A percentile compares a stretch with the other conserved stretches of the same genome.
These are phyloP conservation scores for Fusarium compactum DNA, from an alignment of 2,329 filamentous ascomycete species.

Conservation along the genomic window DNA sequence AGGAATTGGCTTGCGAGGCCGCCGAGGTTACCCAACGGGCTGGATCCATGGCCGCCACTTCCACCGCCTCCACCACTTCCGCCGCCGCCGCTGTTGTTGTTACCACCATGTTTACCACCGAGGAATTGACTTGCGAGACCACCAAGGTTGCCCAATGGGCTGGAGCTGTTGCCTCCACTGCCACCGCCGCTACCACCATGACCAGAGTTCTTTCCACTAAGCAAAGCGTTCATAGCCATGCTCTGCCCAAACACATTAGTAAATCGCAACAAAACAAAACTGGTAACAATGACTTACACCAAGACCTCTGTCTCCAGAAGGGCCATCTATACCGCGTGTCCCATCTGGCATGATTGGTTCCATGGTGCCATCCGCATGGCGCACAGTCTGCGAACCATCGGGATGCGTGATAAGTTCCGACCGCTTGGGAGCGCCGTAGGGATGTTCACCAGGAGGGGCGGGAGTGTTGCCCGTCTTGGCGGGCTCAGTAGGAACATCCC, in stretches of 20 bases:
- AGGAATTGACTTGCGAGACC: conserved; percentile 63
- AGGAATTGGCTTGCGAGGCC: conserved; percentile 63
- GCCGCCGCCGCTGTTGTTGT: neutral
- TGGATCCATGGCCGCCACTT: conserved; percentile 51
- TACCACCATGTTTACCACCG: neutral
- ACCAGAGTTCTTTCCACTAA: conserved; percentile 59
- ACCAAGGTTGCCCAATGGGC: conserved; percentile 55
- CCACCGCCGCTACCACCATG: conserved; percentile 46
- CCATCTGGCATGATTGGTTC: conserved; percentile 69
- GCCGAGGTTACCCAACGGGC: conserved; percentile 55
- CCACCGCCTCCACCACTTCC: conserved; percentile 41
- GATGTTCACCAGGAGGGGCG: conserved; percentile 67
- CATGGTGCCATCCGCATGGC: conserved; percentile 70
- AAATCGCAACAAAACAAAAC: conserved; percentile 12
- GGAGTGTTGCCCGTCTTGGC: conserved; percentile 72
- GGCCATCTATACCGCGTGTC: conserved; percentile 63
- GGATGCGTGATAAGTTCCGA: conserved; percentile 70
- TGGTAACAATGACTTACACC: conserved; percentile 65
- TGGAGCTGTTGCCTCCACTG: conserved; percentile 50
- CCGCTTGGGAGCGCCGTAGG: conserved; percentile 69
- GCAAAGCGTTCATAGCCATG: conserved; percentile 71
- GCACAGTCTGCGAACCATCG: conserved; percentile 71
- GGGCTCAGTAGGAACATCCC: conserved; percentile 76
- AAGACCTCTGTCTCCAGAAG: conserved; percentile 70
- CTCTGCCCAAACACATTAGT: conserved; percentile 51